phyloP scores from a whole-genome alignment of 1,284 basidiomycete genomes.

The Melampsora larici-populina region DNA sequence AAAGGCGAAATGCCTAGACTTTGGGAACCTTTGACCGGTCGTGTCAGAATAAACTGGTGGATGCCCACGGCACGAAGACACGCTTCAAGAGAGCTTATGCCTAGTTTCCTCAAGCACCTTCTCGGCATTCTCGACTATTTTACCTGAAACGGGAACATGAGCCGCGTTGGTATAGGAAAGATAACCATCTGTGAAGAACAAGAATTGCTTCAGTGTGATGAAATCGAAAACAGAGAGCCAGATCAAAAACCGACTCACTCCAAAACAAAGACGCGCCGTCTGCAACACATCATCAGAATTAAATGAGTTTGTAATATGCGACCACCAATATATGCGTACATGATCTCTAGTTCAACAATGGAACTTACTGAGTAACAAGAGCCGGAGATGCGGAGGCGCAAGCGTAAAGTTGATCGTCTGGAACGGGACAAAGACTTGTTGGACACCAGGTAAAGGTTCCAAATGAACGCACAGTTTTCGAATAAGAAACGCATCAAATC shows the following conservation, averaged over 20 bases:
- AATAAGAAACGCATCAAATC: not conserved
- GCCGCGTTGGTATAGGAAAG: conserved; percentile 34
- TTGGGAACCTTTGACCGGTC: too few relatives aligned
- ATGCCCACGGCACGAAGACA: too few relatives aligned
- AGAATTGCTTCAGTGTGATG: not conserved
- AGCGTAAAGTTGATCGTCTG: conserved; percentile 38
- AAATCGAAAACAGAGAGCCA: not conserved
- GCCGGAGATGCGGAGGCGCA: conserved; percentile 28
- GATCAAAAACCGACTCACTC: conserved; percentile 24
- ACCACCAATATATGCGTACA: not conserved
- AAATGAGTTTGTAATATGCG: not conserved
- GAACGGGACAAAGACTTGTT: conserved; percentile 24
- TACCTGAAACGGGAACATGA: not conserved
- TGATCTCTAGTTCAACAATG: not conserved
- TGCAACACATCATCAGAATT: not conserved
- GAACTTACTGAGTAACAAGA: conserved; percentile 38
- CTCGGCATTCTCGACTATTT: too few relatives aligned
- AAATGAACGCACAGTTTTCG: not conserved
- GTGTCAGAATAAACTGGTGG: too few relatives aligned
- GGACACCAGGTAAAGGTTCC: not conserved
- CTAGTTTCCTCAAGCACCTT: too few relatives aligned
- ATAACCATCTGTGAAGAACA: conserved; percentile 20
- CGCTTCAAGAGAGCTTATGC: too few relatives aligned
- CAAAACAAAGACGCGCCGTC: conserved; percentile 37
- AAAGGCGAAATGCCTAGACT: too few relatives aligned